Conservation (phyloP, 2,329 filamentous ascomycete species). For the Fusarium sarcochroum region DNA sequence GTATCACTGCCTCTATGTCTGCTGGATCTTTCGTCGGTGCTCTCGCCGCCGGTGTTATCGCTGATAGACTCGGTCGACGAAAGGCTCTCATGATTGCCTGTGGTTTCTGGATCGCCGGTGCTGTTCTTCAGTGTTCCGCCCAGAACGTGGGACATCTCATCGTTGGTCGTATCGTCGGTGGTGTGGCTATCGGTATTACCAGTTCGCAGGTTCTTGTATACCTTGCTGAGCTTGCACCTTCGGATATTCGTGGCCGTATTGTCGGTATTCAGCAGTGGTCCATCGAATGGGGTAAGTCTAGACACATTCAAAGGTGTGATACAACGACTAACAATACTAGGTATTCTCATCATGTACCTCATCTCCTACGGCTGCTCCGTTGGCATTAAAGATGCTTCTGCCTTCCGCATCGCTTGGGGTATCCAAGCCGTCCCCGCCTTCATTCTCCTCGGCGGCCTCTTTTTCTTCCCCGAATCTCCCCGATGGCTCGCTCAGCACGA, state of each 20-base stretch:
- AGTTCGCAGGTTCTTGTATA: conserved; percentile 78
- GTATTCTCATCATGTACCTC: conserved; percentile 79
- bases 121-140: conserved; percentile 70
- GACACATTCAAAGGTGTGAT: background rate
- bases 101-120: conserved; percentile 69
- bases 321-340: conserved; percentile 54
- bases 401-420: conserved; percentile 76
- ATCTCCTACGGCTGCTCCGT: conserved; percentile 74
- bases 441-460: conserved; percentile 69
- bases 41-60: conserved; percentile 60
- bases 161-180: conserved; percentile 72
- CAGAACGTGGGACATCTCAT: conserved; percentile 70
- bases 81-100: conserved; percentile 62
- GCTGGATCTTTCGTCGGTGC: conserved; percentile 64
- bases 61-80: conserved; percentile 62
- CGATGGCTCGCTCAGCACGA: conserved; percentile 75
- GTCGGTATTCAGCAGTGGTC: conserved; percentile 82
- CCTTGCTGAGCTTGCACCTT: conserved; percentile 75
- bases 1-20: conserved; percentile 65
- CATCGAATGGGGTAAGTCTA: conserved; percentile 69
- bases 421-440: conserved; percentile 74
- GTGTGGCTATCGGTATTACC: conserved; percentile 75
- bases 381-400: conserved; percentile 64
- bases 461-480: conserved; percentile 73
- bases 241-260: conserved; percentile 71